Base-by-base conservation (phyloP, 2,329 filamentous ascomycete species). In the Colletotrichum filicis region DNA sequence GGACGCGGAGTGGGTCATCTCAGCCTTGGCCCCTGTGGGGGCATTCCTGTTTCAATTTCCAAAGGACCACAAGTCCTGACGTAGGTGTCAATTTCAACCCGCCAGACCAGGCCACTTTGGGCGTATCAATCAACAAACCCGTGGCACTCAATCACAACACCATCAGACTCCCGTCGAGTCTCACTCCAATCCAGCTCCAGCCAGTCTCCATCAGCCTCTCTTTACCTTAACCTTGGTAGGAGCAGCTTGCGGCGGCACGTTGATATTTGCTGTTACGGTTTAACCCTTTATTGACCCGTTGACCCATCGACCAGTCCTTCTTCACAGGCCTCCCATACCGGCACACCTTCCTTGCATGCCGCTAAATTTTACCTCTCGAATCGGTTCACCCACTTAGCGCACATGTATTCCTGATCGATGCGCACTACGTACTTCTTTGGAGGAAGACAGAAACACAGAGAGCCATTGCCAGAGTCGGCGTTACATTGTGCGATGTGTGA, bases 11-110 rank as follows among this genome's bases (percentile, higher is more conserved):
- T 46, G 65, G 64, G 57, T 52, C 68, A 52, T 37, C 14, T 55
- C 24, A 59, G 59, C 52, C 69, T 72, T 72, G 69, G 69, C 66
- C 69, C 28, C 66, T 73, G 60, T 73, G 70, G 66, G 66, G 66
- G 56, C 60, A 59, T 65, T 65, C 66, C 56, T 70, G 59, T 73
- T 66, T 70, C 60, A 73, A 63, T 63, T 66, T 73, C 68, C 66
- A 53, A 42, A 58, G 58, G 53, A 61, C 70, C 60, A 66, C 66
- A 65, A 64, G 60, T 61, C 66, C 70, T 73, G 66, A 73, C 70
- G 70, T 73, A 73, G 70, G 61, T 61, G 60, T 65, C 66, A 70
- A 60, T 64, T 32, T 65, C n/a, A 62, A 56, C 16, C 12, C 63
- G 32, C 24, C 42, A 49, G 35, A 61, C 55, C 58, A 63, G 49